Base-by-base conservation (phyloP, 495 filamentous ascomycete species). In the Aspergillus nanangensis region DNA sequence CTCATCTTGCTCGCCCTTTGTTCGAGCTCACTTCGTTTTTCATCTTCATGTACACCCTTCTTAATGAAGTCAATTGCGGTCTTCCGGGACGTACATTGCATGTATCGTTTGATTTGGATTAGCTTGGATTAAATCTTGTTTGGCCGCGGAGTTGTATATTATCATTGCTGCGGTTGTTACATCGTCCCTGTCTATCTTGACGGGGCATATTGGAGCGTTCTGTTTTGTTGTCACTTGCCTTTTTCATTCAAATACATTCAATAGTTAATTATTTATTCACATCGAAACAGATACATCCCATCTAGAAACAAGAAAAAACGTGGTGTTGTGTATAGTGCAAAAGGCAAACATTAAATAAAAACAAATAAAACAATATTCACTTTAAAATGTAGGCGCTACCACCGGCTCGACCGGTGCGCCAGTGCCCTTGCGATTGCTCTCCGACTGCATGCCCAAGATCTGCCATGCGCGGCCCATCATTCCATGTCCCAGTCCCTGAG, bases 401-500 rank as follows among this genome's bases (percentile, higher is more conserved):
- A 32, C 38, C 17, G 55, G 51, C 8, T 58, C 55, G 4, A 52
- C 39, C 5, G 43, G 24, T 32, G 41, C 29, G 19, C 41, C 47
- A 5, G 24, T 42, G 36, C 35, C 45, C 36, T 70, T 68, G 22
- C 55, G 51, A 41, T 62, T 51, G 15, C 37, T 18, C 32, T 69
- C 62, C 41, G 67, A 64, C 53, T 67, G 64, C 58, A 72, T 72
- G 13, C 69, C 67, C 2, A 72, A 48, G 24, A 72, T 69, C 47
- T 70, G 59, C 71, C 71, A 74, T 9, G 67, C 66, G 3, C 62
- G 61, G 29, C 67, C 67, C 63, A 74, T 72, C 67, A 74, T 69
- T 3, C 69, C 67, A 55, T 71, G 65, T 0, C 65, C 66, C 21
- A 62, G 31, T 5, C 63, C 67, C 46, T 65, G 63, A 5, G 63